Evolutionary conservation across 495 filamentous ascomycete species (phyloP).

Genomic region (Hypoxylon perforatum): DNA sequence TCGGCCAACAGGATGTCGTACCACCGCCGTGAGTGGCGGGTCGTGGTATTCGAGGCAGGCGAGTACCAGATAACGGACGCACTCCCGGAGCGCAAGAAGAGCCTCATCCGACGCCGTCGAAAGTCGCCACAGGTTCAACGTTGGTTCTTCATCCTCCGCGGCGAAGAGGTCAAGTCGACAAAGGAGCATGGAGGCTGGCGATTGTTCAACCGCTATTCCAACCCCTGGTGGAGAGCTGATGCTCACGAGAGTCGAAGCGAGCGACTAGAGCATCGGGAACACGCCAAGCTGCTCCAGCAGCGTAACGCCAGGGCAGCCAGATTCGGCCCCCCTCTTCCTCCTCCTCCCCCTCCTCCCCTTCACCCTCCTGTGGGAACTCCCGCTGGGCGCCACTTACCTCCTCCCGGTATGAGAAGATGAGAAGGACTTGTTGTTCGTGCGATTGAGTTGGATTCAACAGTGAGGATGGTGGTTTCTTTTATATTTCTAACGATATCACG

Average conservation of each 20-base stretch:
- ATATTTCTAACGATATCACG: slow-evolving; percentile 2
- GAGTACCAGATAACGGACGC: slow-evolving; percentile 39
- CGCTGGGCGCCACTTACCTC: too few relatives aligned
- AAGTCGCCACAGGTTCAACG: not conserved
- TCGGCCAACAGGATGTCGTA: slow-evolving; percentile 40
- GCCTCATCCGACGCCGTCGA: slow-evolving; percentile 24
- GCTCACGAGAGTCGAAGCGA: slow-evolving; percentile 30
- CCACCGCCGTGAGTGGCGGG: slow-evolving; percentile 40
- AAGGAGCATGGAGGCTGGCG: slow-evolving; percentile 38
- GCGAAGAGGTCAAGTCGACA: slow-evolving; percentile 37
- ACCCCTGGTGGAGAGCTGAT: slow-evolving; percentile 41
- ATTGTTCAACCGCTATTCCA: slow-evolving; percentile 21
- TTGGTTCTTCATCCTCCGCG: slow-evolving; percentile 38
- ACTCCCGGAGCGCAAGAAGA: slow-evolving; percentile 33
- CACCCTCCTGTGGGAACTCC: too few relatives aligned
- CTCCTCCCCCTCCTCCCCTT: too few relatives aligned
- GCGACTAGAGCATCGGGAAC: slow-evolving; percentile 24
- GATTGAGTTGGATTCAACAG: not conserved
- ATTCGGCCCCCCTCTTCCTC: not conserved
- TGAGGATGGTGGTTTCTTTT: not conserved
- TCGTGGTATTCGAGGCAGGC: slow-evolving; percentile 31
- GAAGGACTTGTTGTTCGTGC: not conserved
- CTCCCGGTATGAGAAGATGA: not conserved
- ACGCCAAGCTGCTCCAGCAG: slow-evolving; percentile 19
- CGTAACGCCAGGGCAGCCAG: not conserved